Base-by-base conservation (phyloP, 2,329 filamentous ascomycete species). In the Fusarium tricinctum region DNA sequence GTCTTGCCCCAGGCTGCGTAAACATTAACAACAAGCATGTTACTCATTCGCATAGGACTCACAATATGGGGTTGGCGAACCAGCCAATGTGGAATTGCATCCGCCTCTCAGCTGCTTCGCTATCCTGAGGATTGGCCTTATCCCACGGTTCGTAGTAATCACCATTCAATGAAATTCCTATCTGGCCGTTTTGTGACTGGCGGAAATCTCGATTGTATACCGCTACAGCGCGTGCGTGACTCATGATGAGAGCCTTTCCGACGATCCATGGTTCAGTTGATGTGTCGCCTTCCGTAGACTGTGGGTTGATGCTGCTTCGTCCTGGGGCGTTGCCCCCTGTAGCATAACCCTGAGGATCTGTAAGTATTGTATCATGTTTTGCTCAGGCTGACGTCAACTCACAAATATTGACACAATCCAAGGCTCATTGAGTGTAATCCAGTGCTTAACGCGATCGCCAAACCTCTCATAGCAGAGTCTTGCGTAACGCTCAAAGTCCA, bases 381-480 rank as follows among this genome's bases (percentile, higher is more conserved):
- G 23, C 7, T 23, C 2, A 6, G 8, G 6, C 23, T 23, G 23
- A 33, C 2, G 4, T 8, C 1, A 4, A 56, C 66, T 35, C n/a
- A 70, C 69, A 58, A 77, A 80, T 45, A 80, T 75, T 1, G 78
- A 74, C 17, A 78, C 73, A 2, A 81, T 80, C 76, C 73, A 78
- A 1, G 79, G 79, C 40, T 82, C 80, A 45, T 81, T 81, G 14
- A 80, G 65, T 0, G 79, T 81, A 49, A 80, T 75, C 79, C 79
- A 82, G n/a, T 77, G 68, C 35, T 75, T 74, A 1, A 81, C 80
- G 0, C 78, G 72, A 40, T 80, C 76, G 2, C 86, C 86, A 28
- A 80, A 80, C 1, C 76, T 73, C 43, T 76, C 71, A 42, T 76
- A 81, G 54, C 78, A 79, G 3, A 81, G 49, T 4, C 77, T 67